Evolutionary conservation across 805 yeast genomes (phyloP), one percentile per base, ranked within the genome.

Genomic region (Wickerhamiella galacta): DNA sequence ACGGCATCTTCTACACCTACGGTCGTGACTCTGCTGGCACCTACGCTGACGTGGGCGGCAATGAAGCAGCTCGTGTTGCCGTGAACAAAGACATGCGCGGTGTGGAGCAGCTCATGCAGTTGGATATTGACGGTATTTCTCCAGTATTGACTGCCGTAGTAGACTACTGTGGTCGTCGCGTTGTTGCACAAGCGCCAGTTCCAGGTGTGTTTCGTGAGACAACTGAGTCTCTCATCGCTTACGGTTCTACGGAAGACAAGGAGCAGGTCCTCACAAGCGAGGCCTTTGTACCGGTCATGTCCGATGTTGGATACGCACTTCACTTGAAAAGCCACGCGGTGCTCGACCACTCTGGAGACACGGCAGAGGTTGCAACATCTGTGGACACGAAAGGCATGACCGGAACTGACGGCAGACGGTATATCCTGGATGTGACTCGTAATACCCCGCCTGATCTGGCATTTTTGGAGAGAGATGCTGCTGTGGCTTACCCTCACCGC

Each of bases 151-250:
- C 95, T 3, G 66, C 85, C n/a, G 66, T 83, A 37, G 80, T 87
- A 35, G 96, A 87, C 54, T 87, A 70, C 57, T 72, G 79, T 49
- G 98, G 96, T 39, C 75, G 72, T 47, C 70, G 96, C 53, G 63
- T 87, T 23, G 66, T 87, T 24, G 81, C 93, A 53, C 96, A 87
- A 60, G 80, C 94, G 10, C 94, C 95, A 9, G 93, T 87, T 28
- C 98, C 98, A 11, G 96, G 96, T 38, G 70, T 78, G 36, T 75
- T 78, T 53, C 61, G 68, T 34, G 56, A 55, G 38, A 44, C 54
- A 7, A 56, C 58, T 46, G 45, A 44, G 37, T 54, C 63, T 36
- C 70, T 67, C 47, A 78, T 82, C 31, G 64, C 63, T 7, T 81
- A 85, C 49, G 96, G 96, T 34, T 65, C 63, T 32, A 70, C 75